Evolutionary conservation across 768 basidiomycete genomes (phyloP).

Genomic region (Tubosaeta sp.): DNA sequence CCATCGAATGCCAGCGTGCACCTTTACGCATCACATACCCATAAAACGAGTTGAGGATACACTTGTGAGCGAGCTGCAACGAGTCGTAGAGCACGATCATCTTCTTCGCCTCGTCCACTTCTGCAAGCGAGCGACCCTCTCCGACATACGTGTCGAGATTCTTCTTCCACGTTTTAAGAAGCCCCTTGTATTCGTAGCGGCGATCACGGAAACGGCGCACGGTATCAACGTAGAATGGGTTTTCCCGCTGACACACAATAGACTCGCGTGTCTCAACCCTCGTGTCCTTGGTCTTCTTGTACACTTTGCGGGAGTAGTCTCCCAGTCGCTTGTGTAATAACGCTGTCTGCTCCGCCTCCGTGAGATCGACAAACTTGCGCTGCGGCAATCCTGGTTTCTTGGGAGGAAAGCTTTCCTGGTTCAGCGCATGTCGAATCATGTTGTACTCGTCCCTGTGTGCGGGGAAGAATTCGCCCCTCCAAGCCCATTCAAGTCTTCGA

Average conservation of each 20-base stretch:
- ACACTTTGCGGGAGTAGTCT: constrained; percentile 97
- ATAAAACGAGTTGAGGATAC: constrained; percentile 99
- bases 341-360: constrained; percentile 82
- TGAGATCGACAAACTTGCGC: constrained; percentile 79
- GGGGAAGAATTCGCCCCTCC: constrained; percentile 98
- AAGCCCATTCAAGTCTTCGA: constrained; percentile 92
- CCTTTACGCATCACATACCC: constrained; percentile 99
- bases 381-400: constrained; percentile 68
- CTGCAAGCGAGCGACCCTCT: constrained; percentile 72
- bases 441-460: constrained; percentile 96
- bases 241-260: constrained; percentile 96
- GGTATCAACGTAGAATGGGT: constrained; percentile 99
- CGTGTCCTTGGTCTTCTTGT: constrained; percentile 97
- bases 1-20: constrained; percentile 99
- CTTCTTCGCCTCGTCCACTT: constrained; percentile 96
- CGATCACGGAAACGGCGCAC: constrained; percentile 96
- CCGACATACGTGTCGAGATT: constrained; percentile 73
- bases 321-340: constrained; percentile 94
- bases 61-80: constrained; percentile 97
- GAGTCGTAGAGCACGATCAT: constrained; percentile 99
- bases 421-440: constrained; percentile 96
- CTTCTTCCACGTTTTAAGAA: constrained; percentile 99
- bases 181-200: constrained; percentile 97
- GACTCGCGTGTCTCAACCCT: constrained; percentile 90
- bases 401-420: constrained; percentile 89